phyloP scores from a whole-genome alignment of 75 land plant species.

The Gnetum montanum region DNA sequence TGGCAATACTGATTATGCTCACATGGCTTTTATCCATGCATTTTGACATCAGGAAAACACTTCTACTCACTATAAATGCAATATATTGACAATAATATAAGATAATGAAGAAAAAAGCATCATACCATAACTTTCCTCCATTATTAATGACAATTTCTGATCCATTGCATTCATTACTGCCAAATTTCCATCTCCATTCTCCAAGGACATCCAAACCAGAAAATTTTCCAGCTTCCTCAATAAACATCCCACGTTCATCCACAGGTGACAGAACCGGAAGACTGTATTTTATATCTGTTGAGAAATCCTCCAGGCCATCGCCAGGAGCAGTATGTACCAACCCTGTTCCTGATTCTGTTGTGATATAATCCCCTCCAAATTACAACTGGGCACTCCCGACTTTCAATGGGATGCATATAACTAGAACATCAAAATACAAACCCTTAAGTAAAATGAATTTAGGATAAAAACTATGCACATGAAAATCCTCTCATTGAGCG shows the following conservation, averaged over 20 bases:
- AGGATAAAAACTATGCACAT: too few relatives aligned
- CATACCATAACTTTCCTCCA: conserved; percentile 92
- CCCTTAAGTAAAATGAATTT: too few relatives aligned
- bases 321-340: conserved; percentile 99
- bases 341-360: conserved; percentile 98
- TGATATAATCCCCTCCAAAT: conserved; percentile 93
- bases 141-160: conserved; percentile 42
- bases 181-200: conserved; percentile 81
- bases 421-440: conserved; percentile 25
- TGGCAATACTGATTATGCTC: too few relatives aligned
- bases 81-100: too few relatives aligned
- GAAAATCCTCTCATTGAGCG: too few relatives aligned
- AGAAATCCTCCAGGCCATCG: conserved; percentile 93
- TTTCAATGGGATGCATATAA: conserved; percentile 74
- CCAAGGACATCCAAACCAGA: conserved; percentile 79
- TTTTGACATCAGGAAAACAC: too few relatives aligned
- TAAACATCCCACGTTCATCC: conserved; percentile 93
- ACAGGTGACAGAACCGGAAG: conserved; percentile 85
- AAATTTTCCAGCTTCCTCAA: conserved; percentile 88
- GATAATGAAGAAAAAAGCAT: neutral
- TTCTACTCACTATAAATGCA: too few relatives aligned
- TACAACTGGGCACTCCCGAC: conserved; percentile 79
- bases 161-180: conserved; percentile 79
- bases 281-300: conserved; percentile 86
- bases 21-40: too few relatives aligned